Base-by-base conservation (phyloP, 805 yeast genomes). In the Ogataea populi-albae region DNA sequence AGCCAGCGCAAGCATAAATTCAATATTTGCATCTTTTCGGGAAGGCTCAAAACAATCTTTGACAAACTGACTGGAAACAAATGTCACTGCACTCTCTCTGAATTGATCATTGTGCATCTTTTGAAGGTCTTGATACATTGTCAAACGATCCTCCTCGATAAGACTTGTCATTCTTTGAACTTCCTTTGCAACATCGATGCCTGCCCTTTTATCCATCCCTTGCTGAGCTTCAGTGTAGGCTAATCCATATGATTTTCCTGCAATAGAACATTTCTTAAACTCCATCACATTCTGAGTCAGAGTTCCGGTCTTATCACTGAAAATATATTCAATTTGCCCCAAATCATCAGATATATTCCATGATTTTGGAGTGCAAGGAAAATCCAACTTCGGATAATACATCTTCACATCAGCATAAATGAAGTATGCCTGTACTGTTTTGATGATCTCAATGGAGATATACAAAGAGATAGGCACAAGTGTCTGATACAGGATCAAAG, bases 321-420 rank as follows among this genome's bases (percentile, higher is more conserved):
- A 84, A 26, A 84, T 73, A 54, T 81, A 84, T 57, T 84, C 93
- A 41, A 84, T 79, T 56, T 84, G 94, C 14, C 94, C 94, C 45
- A 84, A 68, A 57, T 84, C 94, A 60, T 84, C 94, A 5, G 88
- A 80, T 29, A 84, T 80, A 43, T 79, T 79, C 94, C 94, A 84
- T 1, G 89, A 74, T 49, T 83, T 82, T 3, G 94, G 91, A 1
- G 79, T 71, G 57, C 91, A 82, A 0, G 91, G 88, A 52, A 75
- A 81, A 58, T 85, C 88, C 30, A 81, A 62, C 37, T 60, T 69
- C 34, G 71, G 79, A 49, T 83, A 80, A 53, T 84, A 85, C 81
- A 84, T 78, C 40, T 73, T 68, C 18, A 69, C 62, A 56, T 84
- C 94, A 2, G 82, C 71, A 56, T 73, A 81, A 45, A 84, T 85